These are phyloP conservation scores for Dichotomopilus funicola DNA, from an alignment of 2,329 filamentous ascomycete genomes.

Conservation along the genomic window DNA sequence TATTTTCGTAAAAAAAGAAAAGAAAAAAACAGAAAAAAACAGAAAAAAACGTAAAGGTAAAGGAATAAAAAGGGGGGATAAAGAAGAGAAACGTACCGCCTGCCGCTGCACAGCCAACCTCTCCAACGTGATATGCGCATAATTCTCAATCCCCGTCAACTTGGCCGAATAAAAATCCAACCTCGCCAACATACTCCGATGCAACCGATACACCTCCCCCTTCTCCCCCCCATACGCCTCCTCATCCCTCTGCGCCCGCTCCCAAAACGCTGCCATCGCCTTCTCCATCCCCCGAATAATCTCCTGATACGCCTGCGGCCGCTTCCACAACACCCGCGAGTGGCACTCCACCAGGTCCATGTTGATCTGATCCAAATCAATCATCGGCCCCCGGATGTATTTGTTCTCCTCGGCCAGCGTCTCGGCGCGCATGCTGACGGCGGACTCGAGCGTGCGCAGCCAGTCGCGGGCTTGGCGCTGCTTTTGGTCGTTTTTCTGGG, in stretches of 20 bases:
- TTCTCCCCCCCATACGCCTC: slow-evolving; percentile 23
- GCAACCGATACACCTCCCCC: slow-evolving; percentile 37
- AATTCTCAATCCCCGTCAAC: slow-evolving; percentile 55
- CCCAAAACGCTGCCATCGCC: slow-evolving; percentile 41
- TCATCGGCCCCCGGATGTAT: slow-evolving; percentile 44
- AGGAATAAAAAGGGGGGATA: too few species aligned
- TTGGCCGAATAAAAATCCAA: slow-evolving; percentile 57
- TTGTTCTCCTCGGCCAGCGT: slow-evolving; percentile 46
- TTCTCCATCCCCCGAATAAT: slow-evolving; percentile 44
- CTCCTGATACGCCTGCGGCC: slow-evolving; percentile 54
- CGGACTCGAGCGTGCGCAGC: slow-evolving; percentile 55
- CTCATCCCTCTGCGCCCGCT: slow-evolving; percentile 19
- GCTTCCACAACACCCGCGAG: slow-evolving; percentile 55
- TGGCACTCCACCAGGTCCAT: slow-evolving; percentile 59
- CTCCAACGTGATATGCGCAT: slow-evolving; percentile 56
- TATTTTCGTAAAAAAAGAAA: neutral
- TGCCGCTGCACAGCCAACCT: slow-evolving; percentile 55
- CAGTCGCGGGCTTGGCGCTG: slow-evolving; percentile 58
- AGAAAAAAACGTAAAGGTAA: neutral
- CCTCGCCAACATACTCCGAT: slow-evolving; percentile 46
- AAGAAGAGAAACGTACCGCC: slow-evolving; percentile 41
- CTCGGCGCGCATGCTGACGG: slow-evolving; percentile 54
- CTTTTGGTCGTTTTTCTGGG: slow-evolving; percentile 50
- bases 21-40: neutral
- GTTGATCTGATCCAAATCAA: slow-evolving; percentile 55